Base-by-base conservation (phyloP, 2,329 filamentous ascomycete species). In the Teratosphaeria nubilosa region DNA sequence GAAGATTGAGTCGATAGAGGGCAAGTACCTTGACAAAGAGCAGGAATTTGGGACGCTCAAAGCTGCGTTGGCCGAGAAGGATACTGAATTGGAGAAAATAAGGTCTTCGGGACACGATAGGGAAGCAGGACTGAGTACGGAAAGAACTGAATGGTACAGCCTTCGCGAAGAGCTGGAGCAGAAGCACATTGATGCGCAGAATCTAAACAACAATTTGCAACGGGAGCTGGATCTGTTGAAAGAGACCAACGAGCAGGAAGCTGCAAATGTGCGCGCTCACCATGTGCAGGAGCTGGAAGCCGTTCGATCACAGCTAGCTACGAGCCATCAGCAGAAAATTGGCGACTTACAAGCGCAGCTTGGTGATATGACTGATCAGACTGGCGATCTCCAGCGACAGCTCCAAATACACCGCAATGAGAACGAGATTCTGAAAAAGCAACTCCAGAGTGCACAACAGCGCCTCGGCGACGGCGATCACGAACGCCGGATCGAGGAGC, bases 131-230 rank as follows among this genome's bases (percentile, higher is more conserved):
- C 25, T 64, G 9, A 59, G 56, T 20, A 60, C 59, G 54, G 67
- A 68, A 56, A 53, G 60, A 20, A 60, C 61, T 16, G 63, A 68
- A 31, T 72, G 68, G 66, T 51, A 63, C 20, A 57, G 64, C 53
- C 60, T 91, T 66, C 88, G 86, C 68, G 81, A 87, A 63, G 85
- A 90, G 69, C 90, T 83, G 82, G 69, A 73, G 62, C 63, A 65
- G 54, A 69, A 69, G 56, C 61, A 68, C 22, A 22, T 63, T 2
- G 64, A 70, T 54, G 66, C 64, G 2, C 84, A 91, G 69, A 84
- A 79, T 58, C 75, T 92, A n/a, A 94, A 91, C 65, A 83, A 84
- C n/a, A 86, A 86, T 2, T 76, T 97, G 57, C 86, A 89, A 69
- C 80, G 85, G 52, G 90, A 96, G 69, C 77, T 97, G 31, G 87